Percentiles rank a stretch among this genome's conserved stretches.
Conservation (phyloP, 805 yeast species). For the Yamadazyma ubonensis region DNA sequence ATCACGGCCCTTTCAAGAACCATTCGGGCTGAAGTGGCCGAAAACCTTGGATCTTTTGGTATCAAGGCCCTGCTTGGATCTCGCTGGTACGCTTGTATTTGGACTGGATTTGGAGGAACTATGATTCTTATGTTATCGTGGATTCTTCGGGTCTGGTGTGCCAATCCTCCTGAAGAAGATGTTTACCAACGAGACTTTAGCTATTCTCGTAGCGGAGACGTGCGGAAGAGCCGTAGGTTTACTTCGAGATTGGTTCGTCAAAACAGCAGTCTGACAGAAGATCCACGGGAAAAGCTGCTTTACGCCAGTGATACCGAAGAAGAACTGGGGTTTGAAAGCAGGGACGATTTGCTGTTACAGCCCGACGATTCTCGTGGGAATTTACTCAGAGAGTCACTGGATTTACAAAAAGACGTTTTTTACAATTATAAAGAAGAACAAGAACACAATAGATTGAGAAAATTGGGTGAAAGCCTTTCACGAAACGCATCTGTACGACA, state of each 20-base stretch:
- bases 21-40: slow-evolving; percentile 25
- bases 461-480: slow-evolving; percentile 37
- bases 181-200: slow-evolving; percentile 17
- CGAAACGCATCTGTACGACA: slow-evolving; percentile 33
- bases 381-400: too few relatives aligned
- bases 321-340: slow-evolving; percentile 3
- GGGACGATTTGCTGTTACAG: slow-evolving; percentile 4
- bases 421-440: slow-evolving; percentile 21
- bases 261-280: neutral
- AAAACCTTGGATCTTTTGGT: slow-evolving; percentile 47
- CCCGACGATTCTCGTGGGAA: too few relatives aligned
- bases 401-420: slow-evolving; percentile 5
- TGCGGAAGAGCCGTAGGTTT: slow-evolving; percentile 7
- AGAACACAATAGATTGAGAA: slow-evolving; percentile 27
- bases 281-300: slow-evolving; percentile 14
- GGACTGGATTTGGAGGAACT: slow-evolving; percentile 32
- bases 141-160: slow-evolving; percentile 50
- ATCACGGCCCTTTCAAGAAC: slow-evolving; percentile 26
- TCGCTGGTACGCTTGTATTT: slow-evolving; percentile 41
- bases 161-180: slow-evolving; percentile 41
- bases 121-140: slow-evolving; percentile 30
- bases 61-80: slow-evolving; percentile 42
- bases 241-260: neutral
- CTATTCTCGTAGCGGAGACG: slow-evolving; percentile 15
- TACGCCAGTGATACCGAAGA: slow-evolving; percentile 10